A percentile compares a stretch with the other conserved stretches of the same genome.
Evolutionary conservation across 2,329 filamentous ascomycete species (phyloP).

Genomic region (Metarhizium anisopliae): DNA sequence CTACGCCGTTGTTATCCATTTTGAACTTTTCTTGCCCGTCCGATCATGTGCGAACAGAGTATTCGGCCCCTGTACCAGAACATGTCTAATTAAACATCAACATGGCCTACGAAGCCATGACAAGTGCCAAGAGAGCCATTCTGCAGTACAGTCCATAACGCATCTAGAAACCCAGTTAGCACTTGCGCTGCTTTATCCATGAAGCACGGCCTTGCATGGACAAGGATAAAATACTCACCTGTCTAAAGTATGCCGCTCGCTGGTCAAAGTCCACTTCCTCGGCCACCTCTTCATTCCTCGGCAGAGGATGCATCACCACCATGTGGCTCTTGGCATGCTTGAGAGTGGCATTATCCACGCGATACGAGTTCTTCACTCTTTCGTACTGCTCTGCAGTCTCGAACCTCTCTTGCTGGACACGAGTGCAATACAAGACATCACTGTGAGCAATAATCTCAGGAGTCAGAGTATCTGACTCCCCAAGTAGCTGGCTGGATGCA

Average conservation of each 20-base stretch:
- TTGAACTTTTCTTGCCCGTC: background rate
- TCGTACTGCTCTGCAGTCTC: slow-evolving; percentile 74
- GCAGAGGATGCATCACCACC: slow-evolving; percentile 92
- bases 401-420: slow-evolving; percentile 95
- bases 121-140: slow-evolving; percentile 92
- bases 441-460: slow-evolving; percentile 77
- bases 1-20: background rate
- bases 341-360: slow-evolving; percentile 83
- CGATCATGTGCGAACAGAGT: background rate
- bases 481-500: slow-evolving; percentile 64
- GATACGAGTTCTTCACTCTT: slow-evolving; percentile 75
- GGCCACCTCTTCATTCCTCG: slow-evolving; percentile 84
- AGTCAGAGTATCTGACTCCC: slow-evolving; percentile 70
- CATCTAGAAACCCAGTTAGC: slow-evolving; percentile 53
- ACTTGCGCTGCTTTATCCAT: too few species aligned
- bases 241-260: slow-evolving; percentile 94
- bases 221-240: slow-evolving; percentile 55
- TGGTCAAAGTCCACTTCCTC: slow-evolving; percentile 98
- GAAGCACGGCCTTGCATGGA: background rate
- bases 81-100: background rate
- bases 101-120: slow-evolving; percentile 47
- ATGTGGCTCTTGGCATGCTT: slow-evolving; percentile 88
- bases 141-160: slow-evolving; percentile 94
- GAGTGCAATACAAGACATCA: slow-evolving; percentile 94
- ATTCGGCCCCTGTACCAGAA: background rate